Base-by-base conservation (phyloP, 352 stramenopile species). In the Globisporangium canariense region DNA sequence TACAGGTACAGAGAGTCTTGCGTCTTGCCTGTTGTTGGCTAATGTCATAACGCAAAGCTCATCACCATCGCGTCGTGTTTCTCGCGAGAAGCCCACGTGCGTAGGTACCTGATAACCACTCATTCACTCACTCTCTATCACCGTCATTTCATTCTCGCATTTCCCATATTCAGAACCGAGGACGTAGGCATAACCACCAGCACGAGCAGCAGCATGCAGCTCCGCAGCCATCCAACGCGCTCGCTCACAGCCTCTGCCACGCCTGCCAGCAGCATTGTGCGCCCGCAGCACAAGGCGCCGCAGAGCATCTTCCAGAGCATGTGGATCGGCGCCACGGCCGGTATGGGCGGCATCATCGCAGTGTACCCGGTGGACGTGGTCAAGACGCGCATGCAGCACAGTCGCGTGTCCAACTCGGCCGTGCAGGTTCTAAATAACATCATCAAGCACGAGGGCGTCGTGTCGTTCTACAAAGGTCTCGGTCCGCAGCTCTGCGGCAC, bases 311-410 rank as follows among this genome's bases (percentile, higher is more conserved):
- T 92, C 60, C 81, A 90, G 67, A 89, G 77, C 65, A 88, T 93
- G 70, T 90, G 81, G 80, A 88, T 93, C 62, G 85, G 82, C 59
- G 85, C 85, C 34, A 91, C 83, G 11, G 76, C 85, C 51, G 85
- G 85, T 25, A 90, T 93, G 82, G 80, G 79, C 57, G 85, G 83
- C 53, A 91, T 93, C 74, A 85, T 90, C 60, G 79, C 79, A 46
- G 83, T 93, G 65, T 93, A 91, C 68, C 85, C 85, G 6, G 78
- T 93, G 28, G 85, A 93, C 61, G 85, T 93, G 46, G 77, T 93
- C 73, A 93, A 93, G 78, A 93, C 85, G 51, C 81, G 85, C 67
- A 93, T 93, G 85, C 85, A 93, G 66, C 75, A 90, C 69, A 86
- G 75, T 55, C 78, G 70, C 51, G 80, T 86, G 34, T 69, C 83